Conservation (phyloP, 2,329 filamentous ascomycete genomes). For the Calycina marina region DNA sequence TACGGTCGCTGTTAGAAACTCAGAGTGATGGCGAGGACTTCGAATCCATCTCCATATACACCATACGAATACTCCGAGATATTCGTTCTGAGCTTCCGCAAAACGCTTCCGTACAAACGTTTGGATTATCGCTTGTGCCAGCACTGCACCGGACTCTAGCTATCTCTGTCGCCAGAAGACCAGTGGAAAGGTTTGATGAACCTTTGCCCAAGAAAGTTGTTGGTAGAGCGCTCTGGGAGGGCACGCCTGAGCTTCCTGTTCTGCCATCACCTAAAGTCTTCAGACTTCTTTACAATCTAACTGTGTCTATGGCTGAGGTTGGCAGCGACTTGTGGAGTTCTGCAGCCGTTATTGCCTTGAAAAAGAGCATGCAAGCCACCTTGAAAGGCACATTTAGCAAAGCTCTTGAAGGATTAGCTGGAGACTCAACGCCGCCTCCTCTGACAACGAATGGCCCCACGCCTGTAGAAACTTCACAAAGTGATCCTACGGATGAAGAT, state of each 20-base stretch:
- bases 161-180: slow-evolving; percentile 31
- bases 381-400: slow-evolving; percentile 30
- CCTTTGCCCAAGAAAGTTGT: slow-evolving; percentile 33
- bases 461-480: not conserved
- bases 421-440: slow-evolving; percentile 10
- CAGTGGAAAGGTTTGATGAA: slow-evolving; percentile 34
- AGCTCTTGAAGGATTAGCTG: slow-evolving; percentile 9
- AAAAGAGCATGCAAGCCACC: slow-evolving; percentile 35
- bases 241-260: slow-evolving; percentile 55
- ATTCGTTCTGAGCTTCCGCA: slow-evolving; percentile 52
- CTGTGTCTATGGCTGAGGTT: slow-evolving; percentile 49
- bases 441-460: slow-evolving; percentile 2
- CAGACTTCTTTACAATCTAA: slow-evolving; percentile 51
- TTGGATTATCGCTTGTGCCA: slow-evolving; percentile 47
- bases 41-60: slow-evolving; percentile 43
- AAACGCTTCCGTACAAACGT: slow-evolving; percentile 32
- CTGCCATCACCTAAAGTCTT: slow-evolving; percentile 68
- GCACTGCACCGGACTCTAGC: slow-evolving; percentile 50
- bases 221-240: slow-evolving; percentile 66
- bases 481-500: not conserved
- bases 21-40: slow-evolving; percentile 32
- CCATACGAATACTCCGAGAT: slow-evolving; percentile 61
- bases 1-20: slow-evolving; percentile 35
- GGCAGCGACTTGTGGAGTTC: slow-evolving; percentile 75
- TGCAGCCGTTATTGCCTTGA: slow-evolving; percentile 47